These are phyloP conservation scores for Paecilomyces sp. DNA, from an alignment of 2,329 filamentous ascomycete species.

Conservation along the genomic window DNA sequence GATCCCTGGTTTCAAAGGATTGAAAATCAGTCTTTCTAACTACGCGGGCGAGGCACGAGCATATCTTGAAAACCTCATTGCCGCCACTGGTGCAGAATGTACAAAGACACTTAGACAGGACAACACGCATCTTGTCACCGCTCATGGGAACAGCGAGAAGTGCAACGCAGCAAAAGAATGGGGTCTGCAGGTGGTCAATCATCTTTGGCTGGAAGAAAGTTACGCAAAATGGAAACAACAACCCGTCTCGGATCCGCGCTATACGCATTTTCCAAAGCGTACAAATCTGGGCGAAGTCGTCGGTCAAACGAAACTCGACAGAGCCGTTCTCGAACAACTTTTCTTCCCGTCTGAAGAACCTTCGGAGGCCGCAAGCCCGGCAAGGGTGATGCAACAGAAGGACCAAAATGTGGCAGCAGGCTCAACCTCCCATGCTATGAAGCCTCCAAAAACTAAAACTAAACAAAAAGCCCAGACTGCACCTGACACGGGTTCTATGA, in stretches of 20 bases:
- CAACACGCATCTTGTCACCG: conserved; percentile 92
- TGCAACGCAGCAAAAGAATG: conserved; percentile 87
- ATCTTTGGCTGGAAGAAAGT: conserved; percentile 95
- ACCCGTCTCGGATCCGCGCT: conserved; percentile 64
- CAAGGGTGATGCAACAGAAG: conserved; percentile 27
- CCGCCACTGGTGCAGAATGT: conserved; percentile 75
- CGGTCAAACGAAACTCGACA: conserved; percentile 77
- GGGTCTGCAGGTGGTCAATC: conserved; percentile 84
- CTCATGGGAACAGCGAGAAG: conserved; percentile 84
- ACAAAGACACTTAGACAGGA: conserved; percentile 93
- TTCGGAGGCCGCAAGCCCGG: conserved; percentile 9
- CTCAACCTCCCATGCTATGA: conserved; percentile 12
- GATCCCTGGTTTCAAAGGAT: conserved; percentile 68
- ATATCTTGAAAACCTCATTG: conserved; percentile 88
- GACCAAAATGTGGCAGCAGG: conserved; percentile 23
- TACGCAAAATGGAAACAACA: conserved; percentile 82
- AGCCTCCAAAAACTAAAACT: conserved; percentile 13
- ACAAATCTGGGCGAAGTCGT: conserved; percentile 92
- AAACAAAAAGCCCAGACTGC: conserved; percentile 11
- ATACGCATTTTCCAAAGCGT: conserved; percentile 76
- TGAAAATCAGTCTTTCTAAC: conserved; percentile 86
- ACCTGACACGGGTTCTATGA: conserved; percentile 13
- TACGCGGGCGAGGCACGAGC: conserved; percentile 90
- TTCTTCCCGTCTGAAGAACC: conserved; percentile 45
- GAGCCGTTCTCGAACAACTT: conserved; percentile 62